Conservation (phyloP, 768 basidiomycete species). For the Lentinula lateritia region DNA sequence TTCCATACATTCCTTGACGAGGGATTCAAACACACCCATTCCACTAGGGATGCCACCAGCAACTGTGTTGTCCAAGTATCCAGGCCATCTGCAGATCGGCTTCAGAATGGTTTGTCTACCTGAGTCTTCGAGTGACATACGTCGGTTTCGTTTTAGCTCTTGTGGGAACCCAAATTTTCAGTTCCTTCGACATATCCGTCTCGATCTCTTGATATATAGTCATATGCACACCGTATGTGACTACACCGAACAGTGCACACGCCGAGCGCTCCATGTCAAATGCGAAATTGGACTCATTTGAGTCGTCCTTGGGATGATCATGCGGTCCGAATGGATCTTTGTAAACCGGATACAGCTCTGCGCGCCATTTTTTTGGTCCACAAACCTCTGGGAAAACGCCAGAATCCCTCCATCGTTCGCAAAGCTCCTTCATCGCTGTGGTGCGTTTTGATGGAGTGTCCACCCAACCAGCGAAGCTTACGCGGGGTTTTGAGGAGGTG, state of each 20-base stretch:
- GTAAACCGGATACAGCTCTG: constrained; percentile 79
- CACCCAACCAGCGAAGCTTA: constrained; percentile 48
- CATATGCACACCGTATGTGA: constrained; percentile 93
- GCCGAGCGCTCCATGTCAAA: constrained; percentile 91
- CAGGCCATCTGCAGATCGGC: constrained; percentile 58
- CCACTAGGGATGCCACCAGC: constrained; percentile 87
- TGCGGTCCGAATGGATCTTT: constrained; percentile 59
- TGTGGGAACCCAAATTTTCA: constrained; percentile 84
- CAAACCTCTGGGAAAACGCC: constrained; percentile 60
- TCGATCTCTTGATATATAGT: constrained; percentile 53
- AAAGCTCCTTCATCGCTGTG: constrained; percentile 55
- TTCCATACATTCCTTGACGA: constrained; percentile 91
- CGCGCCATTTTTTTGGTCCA: constrained; percentile 77
- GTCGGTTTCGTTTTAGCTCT: constrained; percentile 85
- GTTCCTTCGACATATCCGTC: constrained; percentile 25
- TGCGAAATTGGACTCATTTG: constrained; percentile 50
- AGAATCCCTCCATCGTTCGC: constrained; percentile 70
- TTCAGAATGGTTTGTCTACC: not conserved
- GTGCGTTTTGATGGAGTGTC: constrained; percentile 54
- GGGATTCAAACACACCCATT: constrained; percentile 59
- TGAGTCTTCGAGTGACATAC: constrained; percentile 35
- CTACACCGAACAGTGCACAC: constrained; percentile 81
- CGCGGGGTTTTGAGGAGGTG: constrained; percentile 7
- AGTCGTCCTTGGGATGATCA: constrained; percentile 36
- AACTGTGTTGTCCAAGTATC: constrained; percentile 83